phyloP scores from a whole-genome alignment of 2,329 filamentous ascomycete species.

The Fusarium fujikuroi region DNA sequence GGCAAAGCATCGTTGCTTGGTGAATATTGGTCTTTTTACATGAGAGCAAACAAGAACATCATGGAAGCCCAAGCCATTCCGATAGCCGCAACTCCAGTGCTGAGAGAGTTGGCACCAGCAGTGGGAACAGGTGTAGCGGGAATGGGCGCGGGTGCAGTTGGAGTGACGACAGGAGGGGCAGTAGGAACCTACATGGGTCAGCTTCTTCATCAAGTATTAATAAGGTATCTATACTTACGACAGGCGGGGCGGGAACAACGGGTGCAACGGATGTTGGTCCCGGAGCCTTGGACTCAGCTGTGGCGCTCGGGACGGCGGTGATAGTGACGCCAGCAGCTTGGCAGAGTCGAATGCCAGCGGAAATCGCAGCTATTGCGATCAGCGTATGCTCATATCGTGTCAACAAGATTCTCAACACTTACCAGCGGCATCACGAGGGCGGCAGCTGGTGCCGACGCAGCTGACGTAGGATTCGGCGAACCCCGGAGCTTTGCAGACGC shows the following conservation, averaged over 20 bases:
- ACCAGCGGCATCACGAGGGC: conserved; percentile 10
- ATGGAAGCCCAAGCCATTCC: background rate
- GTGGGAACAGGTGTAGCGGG: conserved; percentile 15
- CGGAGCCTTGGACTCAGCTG: background rate
- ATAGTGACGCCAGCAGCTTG: conserved; percentile 3
- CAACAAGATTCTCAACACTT: fast-evolving
- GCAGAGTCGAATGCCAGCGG: background rate
- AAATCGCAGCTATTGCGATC: background rate
- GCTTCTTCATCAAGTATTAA: fast-evolving
- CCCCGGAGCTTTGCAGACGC: conserved; percentile 13
- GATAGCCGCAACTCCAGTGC: background rate
- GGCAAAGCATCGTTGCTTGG: background rate
- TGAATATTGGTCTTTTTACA: background rate
- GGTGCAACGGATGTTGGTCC: background rate
- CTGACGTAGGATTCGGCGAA: background rate
- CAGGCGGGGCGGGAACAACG: background rate
- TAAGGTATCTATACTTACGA: background rate
- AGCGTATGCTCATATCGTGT: fast-evolving
- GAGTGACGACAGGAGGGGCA: background rate
- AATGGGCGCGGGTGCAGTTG: background rate
- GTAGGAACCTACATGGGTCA: background rate
- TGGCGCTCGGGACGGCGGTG: background rate
- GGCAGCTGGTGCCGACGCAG: conserved; percentile 1
- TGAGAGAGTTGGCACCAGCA: conserved; percentile 6
- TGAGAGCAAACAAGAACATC: conserved; percentile 5